phyloP scores from a whole-genome alignment of 805 yeast genomes.

The Tetrapisispora nanseiensis region DNA sequence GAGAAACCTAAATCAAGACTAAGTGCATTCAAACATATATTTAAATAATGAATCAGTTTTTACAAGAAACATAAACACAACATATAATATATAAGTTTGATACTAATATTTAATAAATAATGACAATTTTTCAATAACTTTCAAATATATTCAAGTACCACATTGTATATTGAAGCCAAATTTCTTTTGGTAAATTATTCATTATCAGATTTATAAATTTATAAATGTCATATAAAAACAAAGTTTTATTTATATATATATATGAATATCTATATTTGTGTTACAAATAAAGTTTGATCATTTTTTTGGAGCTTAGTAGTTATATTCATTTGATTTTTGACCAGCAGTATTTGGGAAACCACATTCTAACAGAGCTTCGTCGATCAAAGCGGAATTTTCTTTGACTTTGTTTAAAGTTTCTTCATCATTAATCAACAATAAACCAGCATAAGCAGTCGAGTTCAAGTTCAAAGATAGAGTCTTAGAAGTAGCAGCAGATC shows the following conservation, averaged over 20 bases:
- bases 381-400: slow-evolving; percentile 36
- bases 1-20: slow-evolving; percentile 15
- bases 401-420: slow-evolving; percentile 41
- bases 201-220: neutral
- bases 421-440: slow-evolving; percentile 64
- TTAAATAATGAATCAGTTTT: slow-evolving; percentile 2
- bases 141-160: too few relatives aligned
- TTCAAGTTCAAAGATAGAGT: slow-evolving; percentile 51
- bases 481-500: slow-evolving; percentile 45
- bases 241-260: neutral
- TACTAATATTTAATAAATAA: neutral
- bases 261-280: neutral
- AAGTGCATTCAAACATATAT: slow-evolving; percentile 8
- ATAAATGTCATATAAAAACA: neutral
- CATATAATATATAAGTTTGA: too few relatives aligned
- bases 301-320: slow-evolving; percentile 33
- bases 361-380: slow-evolving; percentile 42
- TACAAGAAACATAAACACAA: too few relatives aligned
- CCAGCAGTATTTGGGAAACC: slow-evolving; percentile 60
- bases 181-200: neutral
- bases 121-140: neutral
- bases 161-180: too few relatives aligned
- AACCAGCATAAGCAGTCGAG: slow-evolving; percentile 72
- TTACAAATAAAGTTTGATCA: neutral
- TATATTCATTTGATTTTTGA: slow-evolving; percentile 45